phyloP scores from a whole-genome alignment of 208 protist species.

The Trichomonas tenax region DNA sequence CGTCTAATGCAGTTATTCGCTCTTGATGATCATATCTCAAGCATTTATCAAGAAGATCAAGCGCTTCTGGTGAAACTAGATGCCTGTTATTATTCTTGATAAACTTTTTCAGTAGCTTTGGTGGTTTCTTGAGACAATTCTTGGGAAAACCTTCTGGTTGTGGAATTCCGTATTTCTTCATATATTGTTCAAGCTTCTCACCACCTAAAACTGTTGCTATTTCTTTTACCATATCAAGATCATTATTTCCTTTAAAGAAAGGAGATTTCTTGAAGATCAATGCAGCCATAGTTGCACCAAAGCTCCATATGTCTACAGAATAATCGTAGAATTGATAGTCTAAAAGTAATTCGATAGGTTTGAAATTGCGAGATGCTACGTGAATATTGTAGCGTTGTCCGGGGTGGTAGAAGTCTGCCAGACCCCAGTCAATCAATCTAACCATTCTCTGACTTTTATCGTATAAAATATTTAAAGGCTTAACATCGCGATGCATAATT shows the following conservation, averaged over 20 bases:
- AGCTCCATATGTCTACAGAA: slow-evolving; percentile 92
- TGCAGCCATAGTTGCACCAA: slow-evolving; percentile 93
- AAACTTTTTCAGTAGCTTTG: slow-evolving; percentile 69
- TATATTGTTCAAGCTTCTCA: slow-evolving; percentile 22
- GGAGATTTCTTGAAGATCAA: slow-evolving; percentile 92
- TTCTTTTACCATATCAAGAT: slow-evolving; percentile 90
- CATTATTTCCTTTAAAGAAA: slow-evolving; percentile 92
- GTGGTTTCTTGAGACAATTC: slow-evolving; percentile 58
- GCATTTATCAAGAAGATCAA: slow-evolving; percentile 90
- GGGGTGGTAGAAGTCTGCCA: slow-evolving; percentile 97
- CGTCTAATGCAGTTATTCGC: slow-evolving; percentile 87
- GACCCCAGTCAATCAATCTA: slow-evolving; percentile 73
- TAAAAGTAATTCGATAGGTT: slow-evolving; percentile 87
- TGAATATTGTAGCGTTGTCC: slow-evolving; percentile 82
- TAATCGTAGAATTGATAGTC: slow-evolving; percentile 95
- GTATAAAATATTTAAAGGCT: slow-evolving; percentile 98
- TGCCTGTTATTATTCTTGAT: slow-evolving; percentile 69
- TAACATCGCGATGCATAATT: slow-evolving; percentile 97
- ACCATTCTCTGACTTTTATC: slow-evolving; percentile 74
- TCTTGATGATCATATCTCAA: slow-evolving; percentile 63
- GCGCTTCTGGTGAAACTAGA: slow-evolving; percentile 74
- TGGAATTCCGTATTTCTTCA: slow-evolving; percentile 76
- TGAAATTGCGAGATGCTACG: slow-evolving; percentile 96
- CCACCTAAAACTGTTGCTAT: slow-evolving; percentile 78
- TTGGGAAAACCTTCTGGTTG: slow-evolving; percentile 61